Evolutionary conservation across 2,329 filamentous ascomycete species (phyloP), one percentile per base, ranked within the genome.

Genomic region (Hymenoscyphus occultus): DNA sequence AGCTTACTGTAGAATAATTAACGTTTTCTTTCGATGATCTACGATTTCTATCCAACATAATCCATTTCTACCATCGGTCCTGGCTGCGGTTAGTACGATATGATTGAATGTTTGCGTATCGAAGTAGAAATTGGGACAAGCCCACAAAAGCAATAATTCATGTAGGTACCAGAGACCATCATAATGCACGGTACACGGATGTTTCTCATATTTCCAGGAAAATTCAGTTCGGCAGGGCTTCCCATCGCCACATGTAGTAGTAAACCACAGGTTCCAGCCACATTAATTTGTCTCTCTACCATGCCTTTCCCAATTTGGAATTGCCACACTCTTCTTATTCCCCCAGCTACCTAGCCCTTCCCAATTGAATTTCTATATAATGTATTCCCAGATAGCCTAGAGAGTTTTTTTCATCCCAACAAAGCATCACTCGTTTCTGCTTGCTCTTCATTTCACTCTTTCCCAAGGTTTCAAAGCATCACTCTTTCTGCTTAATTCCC

Each of bases 401-500:
- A 28, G 19, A 51, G n/a, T 28, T 45, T 7, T 19, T 54, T 4
- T 22, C 10, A 9, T 19, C 22, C 19, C 48, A 31, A 22, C 4
- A 22, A 54, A 54, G 48, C 48, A 54, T 54, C 48, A 54, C 19
- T 54, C 48, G 45, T 54, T 54, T 54, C 48, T 54, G 48, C 48
- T 54, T 54, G 48, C 19, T 54, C 19, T 28, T 28, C 5, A 5
- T 5, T 39, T 61, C n/a, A 19, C 39, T 31, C 39, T 10, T 28
- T 63, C 31, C 28, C 16, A 31, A 4, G 59, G 6, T 14, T 54
- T 59, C 32, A 9, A 39, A 60, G 31, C 10, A 9, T 59, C 35
- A 56, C 40, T 59, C 16, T 54, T 60, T 59, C 28, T 61, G 48
- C 32, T 28, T 58, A 54, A 56, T 62, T 35, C 39, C 9, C 22